Conservation (phyloP, 768 basidiomycete species). For the Kondoa malvinella region DNA sequence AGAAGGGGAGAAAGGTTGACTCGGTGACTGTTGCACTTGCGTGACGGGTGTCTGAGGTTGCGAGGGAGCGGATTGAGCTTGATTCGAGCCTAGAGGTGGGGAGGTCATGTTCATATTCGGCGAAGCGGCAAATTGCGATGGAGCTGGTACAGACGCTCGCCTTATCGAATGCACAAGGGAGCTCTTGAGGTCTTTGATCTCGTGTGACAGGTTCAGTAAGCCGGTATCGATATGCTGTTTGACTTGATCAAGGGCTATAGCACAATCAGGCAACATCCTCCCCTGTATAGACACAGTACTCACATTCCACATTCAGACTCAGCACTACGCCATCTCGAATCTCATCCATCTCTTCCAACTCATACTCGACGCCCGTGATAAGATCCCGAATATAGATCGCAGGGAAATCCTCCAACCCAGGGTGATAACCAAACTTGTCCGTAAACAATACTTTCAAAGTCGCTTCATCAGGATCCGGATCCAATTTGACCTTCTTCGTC, state of each 20-base stretch:
- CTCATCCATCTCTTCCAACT: slow-evolving; percentile 85
- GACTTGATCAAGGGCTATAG: slow-evolving; percentile 86
- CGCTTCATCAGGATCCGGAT: slow-evolving; percentile 38
- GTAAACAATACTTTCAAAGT: slow-evolving; percentile 76
- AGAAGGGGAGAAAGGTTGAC: slow-evolving; percentile 1
- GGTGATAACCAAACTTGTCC: slow-evolving; percentile 84
- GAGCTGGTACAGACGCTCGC: slow-evolving; percentile 39
- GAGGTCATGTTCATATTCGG: slow-evolving; percentile 38
- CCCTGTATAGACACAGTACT: slow-evolving; percentile 33
- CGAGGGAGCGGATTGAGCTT: neutral
- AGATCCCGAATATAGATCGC: slow-evolving; percentile 90
- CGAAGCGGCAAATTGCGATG: slow-evolving; percentile 30
- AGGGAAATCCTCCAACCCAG: slow-evolving; percentile 49
- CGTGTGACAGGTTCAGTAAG: slow-evolving; percentile 64
- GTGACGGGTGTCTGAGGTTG: neutral
- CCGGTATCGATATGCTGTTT: slow-evolving; percentile 93
- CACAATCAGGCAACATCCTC: neutral
- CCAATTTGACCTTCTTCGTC: slow-evolving; percentile 36
- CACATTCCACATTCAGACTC: slow-evolving; percentile 91
- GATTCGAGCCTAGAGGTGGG: neutral
- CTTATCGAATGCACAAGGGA: slow-evolving; percentile 42
- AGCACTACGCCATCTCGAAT: slow-evolving; percentile 72
- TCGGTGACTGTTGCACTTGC: neutral
- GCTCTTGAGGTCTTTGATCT: slow-evolving; percentile 71
- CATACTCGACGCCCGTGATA: slow-evolving; percentile 80